phyloP scores from a whole-genome alignment of 192 early-diverging fungal genomes.

The Coemansia sp. region DNA sequence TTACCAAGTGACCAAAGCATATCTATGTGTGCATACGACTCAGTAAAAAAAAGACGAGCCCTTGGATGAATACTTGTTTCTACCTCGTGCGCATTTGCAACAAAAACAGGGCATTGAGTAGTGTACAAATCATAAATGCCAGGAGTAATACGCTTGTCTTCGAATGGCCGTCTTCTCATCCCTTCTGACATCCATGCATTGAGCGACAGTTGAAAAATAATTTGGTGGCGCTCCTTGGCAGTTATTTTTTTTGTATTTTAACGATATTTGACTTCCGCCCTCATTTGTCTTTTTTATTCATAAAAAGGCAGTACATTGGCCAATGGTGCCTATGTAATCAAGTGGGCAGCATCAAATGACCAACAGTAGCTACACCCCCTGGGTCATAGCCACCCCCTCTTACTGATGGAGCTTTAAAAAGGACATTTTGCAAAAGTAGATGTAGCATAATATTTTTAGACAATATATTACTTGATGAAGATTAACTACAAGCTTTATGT shows the following conservation, averaged over 20 bases:
- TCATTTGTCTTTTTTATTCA: background rate
- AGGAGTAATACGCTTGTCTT: background rate
- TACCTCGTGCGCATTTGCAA: background rate
- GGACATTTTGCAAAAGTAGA: too few relatives aligned
- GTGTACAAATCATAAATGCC: background rate
- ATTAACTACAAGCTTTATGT: too few relatives aligned
- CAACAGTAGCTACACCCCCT: background rate
- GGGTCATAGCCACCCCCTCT: background rate
- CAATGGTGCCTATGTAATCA: background rate
- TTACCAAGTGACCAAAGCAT: background rate
- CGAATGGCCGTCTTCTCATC: slow-evolving; percentile 9
- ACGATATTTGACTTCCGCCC: background rate
- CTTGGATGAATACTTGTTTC: background rate
- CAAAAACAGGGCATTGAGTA: background rate
- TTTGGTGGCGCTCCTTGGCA: slow-evolving; percentile 14
- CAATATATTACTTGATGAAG: too few relatives aligned
- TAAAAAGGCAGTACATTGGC: background rate
- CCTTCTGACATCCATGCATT: slow-evolving; percentile 23
- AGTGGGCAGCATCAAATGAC: background rate
- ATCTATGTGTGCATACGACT: background rate
- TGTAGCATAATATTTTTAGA: too few relatives aligned
- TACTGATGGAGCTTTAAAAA: background rate
- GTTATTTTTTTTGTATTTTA: background rate
- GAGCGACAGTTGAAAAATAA: slow-evolving; percentile 1
- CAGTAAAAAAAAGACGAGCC: background rate